Base-by-base conservation (phyloP, 805 yeast genomes). In the Saccharomycopsis oosterbeekiorum region DNA sequence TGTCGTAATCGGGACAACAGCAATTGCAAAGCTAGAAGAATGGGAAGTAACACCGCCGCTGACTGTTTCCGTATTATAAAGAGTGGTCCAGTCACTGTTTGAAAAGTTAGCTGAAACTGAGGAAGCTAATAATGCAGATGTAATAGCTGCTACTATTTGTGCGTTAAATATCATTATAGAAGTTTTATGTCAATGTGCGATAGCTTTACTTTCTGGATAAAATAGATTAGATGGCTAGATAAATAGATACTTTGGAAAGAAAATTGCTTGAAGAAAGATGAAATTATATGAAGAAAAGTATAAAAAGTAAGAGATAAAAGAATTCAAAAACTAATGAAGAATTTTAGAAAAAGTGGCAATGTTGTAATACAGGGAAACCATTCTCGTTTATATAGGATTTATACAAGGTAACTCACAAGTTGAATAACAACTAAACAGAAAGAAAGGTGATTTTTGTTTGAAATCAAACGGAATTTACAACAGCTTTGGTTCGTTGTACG, bases 21-120 rank as follows among this genome's bases (percentile, higher is more conserved):
- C 79, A 60, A 76, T 74, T 70, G 78, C 80, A 61, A 76, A 76
- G 50, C 75, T 69, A 24, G 74, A 69, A 41, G 71, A 60, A 68
- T 73, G 73, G 43, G 70, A 70, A 43, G 77, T 70, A 43, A 70
- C 62, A 64, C 76, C 80, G 60, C 74, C 72, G 19, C 68, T 60
- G 68, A 70, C 74, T 56, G 77, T 74, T 55, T 74, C 70, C 19
- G 70, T 67, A 67, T 78, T 78, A 15, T 76, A 74, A 68, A 76
- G 68, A 65, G 79, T 75, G 56, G 76, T 67, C 79, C 79, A 76
- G 34, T 37, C 54, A 34, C 51, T 53, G 15, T 50, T 39, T 14
- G 62, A 36, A 42, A 59, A 55, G 19, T 9, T n/a, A 15, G 62
- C 65, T 14, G 37, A 41, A 29, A 55, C 42, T 10, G 54, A 41